A percentile compares a stretch with the other conserved stretches of the same genome.
These are phyloP conservation scores for Monosporascus sp. DNA, from an alignment of 2,329 filamentous ascomycete species.

Conservation along the genomic window DNA sequence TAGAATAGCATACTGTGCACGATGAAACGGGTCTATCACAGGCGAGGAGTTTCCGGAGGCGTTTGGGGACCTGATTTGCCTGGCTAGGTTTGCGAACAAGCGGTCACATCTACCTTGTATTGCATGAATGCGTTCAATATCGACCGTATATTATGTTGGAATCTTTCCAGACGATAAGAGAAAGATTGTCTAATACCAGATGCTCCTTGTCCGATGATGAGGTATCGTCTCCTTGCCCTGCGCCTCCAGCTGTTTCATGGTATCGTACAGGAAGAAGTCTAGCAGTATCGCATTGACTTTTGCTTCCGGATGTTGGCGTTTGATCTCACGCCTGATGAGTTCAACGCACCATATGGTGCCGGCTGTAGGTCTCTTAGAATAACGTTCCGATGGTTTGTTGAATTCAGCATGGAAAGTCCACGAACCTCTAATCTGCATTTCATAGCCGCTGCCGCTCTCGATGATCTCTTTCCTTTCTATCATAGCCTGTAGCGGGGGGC, in stretches of 20 bases:
- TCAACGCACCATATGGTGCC: conserved; percentile 97
- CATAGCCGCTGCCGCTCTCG: conserved; percentile 68
- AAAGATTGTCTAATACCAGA: conserved; percentile 68
- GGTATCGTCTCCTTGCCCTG: conserved; percentile 58
- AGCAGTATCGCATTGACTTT: conserved; percentile 84
- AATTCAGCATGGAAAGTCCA: background rate
- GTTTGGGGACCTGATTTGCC: background rate
- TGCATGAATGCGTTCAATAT: background rate
- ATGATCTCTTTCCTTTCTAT: conserved; percentile 63
- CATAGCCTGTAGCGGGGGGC: conserved; percentile 67
- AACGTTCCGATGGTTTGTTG: too few relatives aligned
- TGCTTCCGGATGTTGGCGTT: conserved; percentile 64
- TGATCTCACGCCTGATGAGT: conserved; percentile 76
- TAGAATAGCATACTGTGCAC: background rate
- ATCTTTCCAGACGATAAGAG: background rate
- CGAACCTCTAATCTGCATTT: conserved; percentile 78
- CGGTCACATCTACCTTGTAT: background rate
- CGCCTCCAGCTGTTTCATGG: conserved; percentile 78
- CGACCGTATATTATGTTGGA: background rate
- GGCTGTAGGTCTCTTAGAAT: conserved; percentile 38
- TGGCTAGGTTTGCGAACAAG: background rate
- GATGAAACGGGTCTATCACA: background rate
- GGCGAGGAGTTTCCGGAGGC: background rate
- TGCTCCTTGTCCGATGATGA: conserved; percentile 86
- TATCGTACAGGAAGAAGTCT: conserved; percentile 96